Evolutionary conservation across 2,329 filamentous ascomycete genomes (phyloP), one percentile per base, ranked within the genome.

Genomic region (Parastagonospora avenae): DNA sequence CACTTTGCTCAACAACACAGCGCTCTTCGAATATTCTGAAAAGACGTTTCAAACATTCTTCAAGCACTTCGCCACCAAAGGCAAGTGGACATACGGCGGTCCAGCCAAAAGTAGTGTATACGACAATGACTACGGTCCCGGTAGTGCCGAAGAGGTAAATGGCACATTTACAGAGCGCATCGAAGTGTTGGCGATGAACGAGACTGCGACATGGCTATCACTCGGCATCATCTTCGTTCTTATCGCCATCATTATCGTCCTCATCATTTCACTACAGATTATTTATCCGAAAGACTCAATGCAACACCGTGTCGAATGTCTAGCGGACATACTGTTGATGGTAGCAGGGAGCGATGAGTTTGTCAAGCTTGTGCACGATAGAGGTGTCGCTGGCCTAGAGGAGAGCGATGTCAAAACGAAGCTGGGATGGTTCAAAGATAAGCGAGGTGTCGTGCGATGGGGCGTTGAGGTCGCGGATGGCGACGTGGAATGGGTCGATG

Each of bases 31-130:
- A 0, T 47, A 59, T 1, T 54, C 65, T 0, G 38, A 69, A 19
- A 57, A 55, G 3, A 62, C 61, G 1, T 71, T 64, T 51, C 46
- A 60, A 1, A 66, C 62, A 0, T 71, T 70, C 47, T 71, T 71
- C 46, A 65, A 72, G 27, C 67, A 71, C 33, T 69, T 50, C 35
- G 60, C 59, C 8, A 59, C 56, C 42, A 19, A 51, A 4, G 57
- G 52, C 1, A 59, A 62, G 2, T 63, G 57, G 60, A 62, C 11
- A 1, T 61, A 57, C 14, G 59, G 59, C 14, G 19, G 19, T 3
- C 19, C 19, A 24, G 19, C 19, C 3, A 27, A 38, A 56, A 61
- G 16, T 52, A 48, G 14, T 7, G 49, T 36, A 2, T 52, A 52
- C 29, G 41, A 48, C 10, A 33, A 42, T 9, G 7, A 19, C 6